Conservation (phyloP, 192 early-diverging fungal species). For the Backusella macrospora region DNA sequence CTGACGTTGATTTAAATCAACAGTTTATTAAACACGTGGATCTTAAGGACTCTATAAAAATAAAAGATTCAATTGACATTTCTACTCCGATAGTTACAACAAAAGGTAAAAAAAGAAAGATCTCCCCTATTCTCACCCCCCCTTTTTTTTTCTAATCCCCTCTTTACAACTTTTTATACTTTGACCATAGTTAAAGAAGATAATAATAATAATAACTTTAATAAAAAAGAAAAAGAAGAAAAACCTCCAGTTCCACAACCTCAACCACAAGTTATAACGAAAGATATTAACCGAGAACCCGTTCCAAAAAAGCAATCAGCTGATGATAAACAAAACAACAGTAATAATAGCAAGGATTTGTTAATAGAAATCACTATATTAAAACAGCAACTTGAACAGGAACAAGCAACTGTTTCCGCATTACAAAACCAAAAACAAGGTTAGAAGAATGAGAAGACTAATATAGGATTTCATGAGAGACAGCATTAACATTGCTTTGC, state of each 20-base stretch:
- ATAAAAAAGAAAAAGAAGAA: not conserved
- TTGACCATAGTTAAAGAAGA: not conserved
- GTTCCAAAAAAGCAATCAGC: not conserved
- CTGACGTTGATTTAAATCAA: conserved; percentile 12
- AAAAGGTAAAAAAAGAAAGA: not conserved
- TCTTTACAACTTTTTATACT: too few relatives aligned
- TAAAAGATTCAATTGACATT: conserved; percentile 9
- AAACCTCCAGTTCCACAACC: conserved; percentile 3
- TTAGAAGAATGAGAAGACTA: too few relatives aligned
- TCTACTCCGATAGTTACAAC: conserved; percentile 13
- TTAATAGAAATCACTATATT: not conserved
- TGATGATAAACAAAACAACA: not conserved
- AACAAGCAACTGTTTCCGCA: conserved; percentile 18
- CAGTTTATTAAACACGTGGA: conserved; percentile 17
- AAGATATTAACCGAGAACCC: conserved; percentile 7
- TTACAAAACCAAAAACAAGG: conserved; percentile 41
- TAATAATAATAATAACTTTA: not conserved
- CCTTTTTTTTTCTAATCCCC: not conserved
- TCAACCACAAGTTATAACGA: not conserved
- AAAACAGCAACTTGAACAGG: conserved; percentile 16
- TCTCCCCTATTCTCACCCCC: too few relatives aligned
- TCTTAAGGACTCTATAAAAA: not conserved
- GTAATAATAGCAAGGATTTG: too few relatives aligned
- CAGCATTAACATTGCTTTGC: too few relatives aligned
- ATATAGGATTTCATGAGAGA: too few relatives aligned